Evolutionary conservation across 768 basidiomycete species (phyloP).

Genomic region (Termitomyces sp.): DNA sequence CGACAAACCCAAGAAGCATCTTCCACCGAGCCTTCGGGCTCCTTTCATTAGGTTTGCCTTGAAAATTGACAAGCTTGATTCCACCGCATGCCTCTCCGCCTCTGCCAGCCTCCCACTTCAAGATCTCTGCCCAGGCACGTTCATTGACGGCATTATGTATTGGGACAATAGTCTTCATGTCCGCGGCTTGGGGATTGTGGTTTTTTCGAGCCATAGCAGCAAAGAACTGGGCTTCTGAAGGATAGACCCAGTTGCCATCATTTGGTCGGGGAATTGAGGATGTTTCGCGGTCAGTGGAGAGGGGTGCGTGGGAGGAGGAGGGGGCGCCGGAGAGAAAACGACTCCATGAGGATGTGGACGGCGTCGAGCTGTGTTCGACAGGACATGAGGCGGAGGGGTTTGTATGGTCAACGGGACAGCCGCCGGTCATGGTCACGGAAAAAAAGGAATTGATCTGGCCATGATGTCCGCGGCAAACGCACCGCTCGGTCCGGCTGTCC

Average conservation of each 20-base stretch:
- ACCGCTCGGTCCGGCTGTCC: conserved; percentile 3
- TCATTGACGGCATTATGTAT: conserved; percentile 99
- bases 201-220: conserved; percentile 96
- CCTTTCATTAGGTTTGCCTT: conserved; percentile 77
- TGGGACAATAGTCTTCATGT: conserved; percentile 95
- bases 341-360: conserved; percentile 33
- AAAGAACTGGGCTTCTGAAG: conserved; percentile 98
- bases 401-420: conserved; percentile 61
- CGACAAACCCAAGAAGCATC: conserved; percentile 77
- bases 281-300: conserved; percentile 73
- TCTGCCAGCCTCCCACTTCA: conserved; percentile 78
- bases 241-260: conserved; percentile 91
- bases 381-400: conserved; percentile 27
- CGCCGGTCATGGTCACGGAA: conserved; percentile 22
- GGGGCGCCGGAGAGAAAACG: conserved; percentile 33
- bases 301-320: conserved; percentile 23
- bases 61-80: conserved; percentile 82
- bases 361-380: conserved; percentile 32
- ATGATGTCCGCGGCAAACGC: conserved; percentile 8
- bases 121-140: conserved; percentile 79
- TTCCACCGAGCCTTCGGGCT: conserved; percentile 82
- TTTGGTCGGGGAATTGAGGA: conserved; percentile 83
- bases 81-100: conserved; percentile 84
- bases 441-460: conserved; percentile 6
- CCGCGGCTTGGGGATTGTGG: conserved; percentile 78